Evolutionary conservation across 1,284 basidiomycete genomes (phyloP).

Genomic region (Puccinia coronata): DNA sequence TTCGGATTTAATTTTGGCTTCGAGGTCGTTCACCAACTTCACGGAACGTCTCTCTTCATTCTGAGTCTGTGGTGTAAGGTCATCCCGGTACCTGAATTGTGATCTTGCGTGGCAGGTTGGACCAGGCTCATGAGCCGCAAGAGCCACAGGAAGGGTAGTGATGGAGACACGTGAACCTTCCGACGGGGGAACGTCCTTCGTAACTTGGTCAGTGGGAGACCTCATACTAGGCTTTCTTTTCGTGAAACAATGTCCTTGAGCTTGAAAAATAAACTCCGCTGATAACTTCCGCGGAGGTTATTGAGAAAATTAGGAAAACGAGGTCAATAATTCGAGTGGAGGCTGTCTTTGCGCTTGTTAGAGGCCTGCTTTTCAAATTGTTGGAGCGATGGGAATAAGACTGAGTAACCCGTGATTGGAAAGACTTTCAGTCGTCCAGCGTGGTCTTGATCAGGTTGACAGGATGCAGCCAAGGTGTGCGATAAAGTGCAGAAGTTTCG

Average conservation of each 20-base stretch:
- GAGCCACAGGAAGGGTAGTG: background rate
- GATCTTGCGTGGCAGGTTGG: background rate
- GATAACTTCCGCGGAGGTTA: background rate
- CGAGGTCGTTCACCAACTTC: background rate
- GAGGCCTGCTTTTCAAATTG: no score
- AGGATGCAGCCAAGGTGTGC: no score
- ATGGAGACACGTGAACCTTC: background rate
- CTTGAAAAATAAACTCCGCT: background rate
- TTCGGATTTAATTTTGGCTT: background rate
- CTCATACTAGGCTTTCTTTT: background rate
- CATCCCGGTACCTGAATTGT: constrained; percentile 1
- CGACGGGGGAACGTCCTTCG: background rate
- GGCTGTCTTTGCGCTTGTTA: no score
- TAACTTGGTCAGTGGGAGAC: background rate
- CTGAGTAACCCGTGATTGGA: no score
- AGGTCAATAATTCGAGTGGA: no score
- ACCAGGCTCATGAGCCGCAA: background rate
- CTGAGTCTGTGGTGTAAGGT: background rate
- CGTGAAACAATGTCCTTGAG: background rate
- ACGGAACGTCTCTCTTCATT: background rate
- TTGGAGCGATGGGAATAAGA: no score
- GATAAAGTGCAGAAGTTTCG: no score
- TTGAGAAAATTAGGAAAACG: background rate
- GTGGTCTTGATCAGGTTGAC: no score
- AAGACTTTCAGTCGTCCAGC: no score